Percentiles rank a stretch among this genome's conserved stretches.
Conservation (phyloP, 176 grass and related monocot species). For the Neostapfia colusana region DNA sequence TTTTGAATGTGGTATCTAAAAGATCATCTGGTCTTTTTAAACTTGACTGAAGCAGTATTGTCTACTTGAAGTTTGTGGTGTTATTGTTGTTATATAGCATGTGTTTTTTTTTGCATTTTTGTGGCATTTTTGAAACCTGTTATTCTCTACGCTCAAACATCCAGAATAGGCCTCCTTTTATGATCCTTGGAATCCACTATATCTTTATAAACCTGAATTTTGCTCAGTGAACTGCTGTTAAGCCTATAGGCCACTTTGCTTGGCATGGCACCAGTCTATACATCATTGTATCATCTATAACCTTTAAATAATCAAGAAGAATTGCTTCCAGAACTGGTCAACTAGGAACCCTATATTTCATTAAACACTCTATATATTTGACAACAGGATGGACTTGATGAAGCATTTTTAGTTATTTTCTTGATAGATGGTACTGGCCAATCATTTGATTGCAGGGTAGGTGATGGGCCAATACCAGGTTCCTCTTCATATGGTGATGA, state of each 20-base stretch:
- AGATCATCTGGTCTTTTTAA: neutral
- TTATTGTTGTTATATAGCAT: neutral
- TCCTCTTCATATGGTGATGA: conserved; percentile 83
- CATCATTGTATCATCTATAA: neutral
- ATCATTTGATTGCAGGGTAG: conserved; percentile 68
- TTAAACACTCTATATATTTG: neutral
- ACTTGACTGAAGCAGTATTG: neutral
- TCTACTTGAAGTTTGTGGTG: neutral
- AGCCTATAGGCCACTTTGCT: neutral
- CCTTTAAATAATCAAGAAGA: neutral
- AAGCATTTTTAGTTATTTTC: neutral
- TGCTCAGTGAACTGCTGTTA: neutral
- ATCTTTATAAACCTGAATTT: neutral
- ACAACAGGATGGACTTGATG: neutral
- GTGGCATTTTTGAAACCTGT: neutral
- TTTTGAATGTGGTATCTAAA: neutral
- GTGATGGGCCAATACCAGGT: conserved; percentile 91
- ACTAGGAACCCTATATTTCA: neutral
- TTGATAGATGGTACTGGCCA: neutral
- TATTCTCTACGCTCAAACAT: conserved; percentile 1
- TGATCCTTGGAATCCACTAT: neutral
- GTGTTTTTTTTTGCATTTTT: neutral
- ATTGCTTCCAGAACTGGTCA: neutral
- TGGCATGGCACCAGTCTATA: neutral
- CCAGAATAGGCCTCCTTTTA: neutral